These are phyloP conservation scores for Euphorbia schlechtendalii DNA, from an alignment of 441 rosid species.

Conservation along the genomic window DNA sequence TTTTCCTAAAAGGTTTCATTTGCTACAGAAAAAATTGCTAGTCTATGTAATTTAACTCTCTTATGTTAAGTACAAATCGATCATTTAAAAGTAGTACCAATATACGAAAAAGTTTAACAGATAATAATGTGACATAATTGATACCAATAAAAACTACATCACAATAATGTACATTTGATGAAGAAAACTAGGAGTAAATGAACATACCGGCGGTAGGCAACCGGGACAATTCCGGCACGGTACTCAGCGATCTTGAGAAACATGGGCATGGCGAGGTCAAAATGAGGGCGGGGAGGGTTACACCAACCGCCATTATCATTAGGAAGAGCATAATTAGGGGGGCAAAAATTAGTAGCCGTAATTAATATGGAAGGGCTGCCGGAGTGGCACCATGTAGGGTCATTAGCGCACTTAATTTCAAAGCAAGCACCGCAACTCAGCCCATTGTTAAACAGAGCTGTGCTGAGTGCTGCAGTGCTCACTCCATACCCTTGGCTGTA, in stretches of 20 bases:
- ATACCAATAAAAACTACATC: too few species aligned
- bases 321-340: slow-evolving; percentile 55
- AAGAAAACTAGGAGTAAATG: too few species aligned
- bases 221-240: slow-evolving; percentile 60
- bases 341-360: slow-evolving; percentile 67
- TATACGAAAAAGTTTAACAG: too few species aligned
- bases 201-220: slow-evolving; percentile 44
- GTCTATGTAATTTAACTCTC: too few species aligned
- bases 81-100: too few species aligned
- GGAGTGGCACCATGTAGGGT: slow-evolving; percentile 57
- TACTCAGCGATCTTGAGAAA: slow-evolving; percentile 60
- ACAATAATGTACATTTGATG: too few species aligned
- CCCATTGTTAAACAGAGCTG: slow-evolving; percentile 61
- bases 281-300: slow-evolving; percentile 57
- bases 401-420: slow-evolving; percentile 52
- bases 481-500: slow-evolving; percentile 71
- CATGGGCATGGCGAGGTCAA: slow-evolving; percentile 68
- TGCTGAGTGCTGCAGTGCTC: slow-evolving; percentile 67
- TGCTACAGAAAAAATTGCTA: too few species aligned
- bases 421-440: slow-evolving; percentile 67
- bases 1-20: too few species aligned
- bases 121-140: too few species aligned
- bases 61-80: too few species aligned
- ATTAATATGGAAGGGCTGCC: slow-evolving; percentile 57
- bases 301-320: slow-evolving; percentile 66